phyloP scores from a whole-genome alignment of 2,329 filamentous ascomycete species.

The Scedosporium boydii region DNA sequence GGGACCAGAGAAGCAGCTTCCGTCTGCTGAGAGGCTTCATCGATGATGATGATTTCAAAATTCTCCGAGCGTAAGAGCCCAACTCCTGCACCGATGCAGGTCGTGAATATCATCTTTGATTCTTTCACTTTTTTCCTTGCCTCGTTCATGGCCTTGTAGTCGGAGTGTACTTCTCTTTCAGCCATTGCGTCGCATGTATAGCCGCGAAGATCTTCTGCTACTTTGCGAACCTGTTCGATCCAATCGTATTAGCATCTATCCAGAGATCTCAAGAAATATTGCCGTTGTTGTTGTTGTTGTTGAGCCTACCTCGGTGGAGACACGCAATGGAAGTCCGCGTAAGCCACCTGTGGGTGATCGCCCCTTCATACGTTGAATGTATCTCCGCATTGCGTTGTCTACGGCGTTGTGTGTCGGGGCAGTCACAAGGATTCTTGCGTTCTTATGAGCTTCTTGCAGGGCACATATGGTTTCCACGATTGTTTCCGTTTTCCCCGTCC shows the following conservation, averaged over 20 bases:
- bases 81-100: conserved; percentile 30
- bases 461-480: conserved; percentile 26
- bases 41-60: conserved; percentile 31
- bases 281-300: too few relatives aligned
- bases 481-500: conserved; percentile 34
- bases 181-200: conserved; percentile 26
- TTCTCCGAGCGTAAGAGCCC: conserved; percentile 27
- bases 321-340: neutral
- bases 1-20: conserved; percentile 30
- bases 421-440: conserved; percentile 24
- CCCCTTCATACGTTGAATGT: conserved; percentile 12
- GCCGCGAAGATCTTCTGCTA: conserved; percentile 20
- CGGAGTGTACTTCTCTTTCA: conserved; percentile 17
- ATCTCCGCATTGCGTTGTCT: conserved; percentile 30
- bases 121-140: conserved; percentile 26
- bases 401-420: conserved; percentile 36
- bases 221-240: conserved; percentile 20
- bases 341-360: neutral
- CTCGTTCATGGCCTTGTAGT: conserved; percentile 20
- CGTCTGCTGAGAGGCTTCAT: conserved; percentile 37
- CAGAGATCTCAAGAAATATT: neutral
- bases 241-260: neutral
- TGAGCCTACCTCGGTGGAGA: neutral
- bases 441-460: conserved; percentile 16
- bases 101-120: conserved; percentile 31